Conservation (phyloP, 2,329 filamentous ascomycete species). For the Macrophomina tecta region DNA sequence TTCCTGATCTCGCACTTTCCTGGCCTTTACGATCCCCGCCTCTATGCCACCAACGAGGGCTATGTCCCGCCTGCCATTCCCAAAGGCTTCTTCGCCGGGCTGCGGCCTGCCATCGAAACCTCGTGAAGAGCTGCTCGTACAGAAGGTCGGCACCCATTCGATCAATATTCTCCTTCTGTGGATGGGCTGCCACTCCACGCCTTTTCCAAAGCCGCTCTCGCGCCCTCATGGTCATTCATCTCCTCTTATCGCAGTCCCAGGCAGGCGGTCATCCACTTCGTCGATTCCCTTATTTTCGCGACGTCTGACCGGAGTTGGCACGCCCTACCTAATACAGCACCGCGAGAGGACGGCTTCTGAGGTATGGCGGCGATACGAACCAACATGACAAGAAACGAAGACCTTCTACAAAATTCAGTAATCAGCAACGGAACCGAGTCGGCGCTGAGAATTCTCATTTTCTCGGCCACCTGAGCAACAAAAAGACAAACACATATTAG, state of each 20-base stretch:
- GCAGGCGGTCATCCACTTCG: slow-evolving; percentile 13
- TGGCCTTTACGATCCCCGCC: too few species aligned
- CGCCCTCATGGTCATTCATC: neutral
- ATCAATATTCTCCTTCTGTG: neutral
- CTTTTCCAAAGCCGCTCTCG: slow-evolving; percentile 2
- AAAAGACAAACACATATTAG: slow-evolving; percentile 1
- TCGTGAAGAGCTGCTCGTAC: too few species aligned
- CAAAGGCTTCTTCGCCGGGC: too few species aligned
- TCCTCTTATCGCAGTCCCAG: slow-evolving; percentile 13
- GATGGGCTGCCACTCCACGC: slow-evolving; percentile 17
- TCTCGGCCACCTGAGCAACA: neutral
- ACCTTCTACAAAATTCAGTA: slow-evolving; percentile 21
- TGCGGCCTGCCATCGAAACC: too few species aligned
- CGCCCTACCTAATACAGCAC: slow-evolving; percentile 18
- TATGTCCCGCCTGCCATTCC: too few species aligned
- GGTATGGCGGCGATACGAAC: slow-evolving; percentile 20
- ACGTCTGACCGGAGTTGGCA: slow-evolving; percentile 6
- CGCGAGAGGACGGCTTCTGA: slow-evolving; percentile 16
- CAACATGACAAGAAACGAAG: slow-evolving; percentile 21
- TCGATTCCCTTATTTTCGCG: slow-evolving; percentile 18
- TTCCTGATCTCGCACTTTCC: too few species aligned
- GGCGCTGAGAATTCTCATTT: slow-evolving; percentile 16
- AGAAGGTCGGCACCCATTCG: too few species aligned
- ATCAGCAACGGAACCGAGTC: slow-evolving; percentile 19
- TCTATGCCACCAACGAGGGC: too few species aligned